Percentiles rank a stretch among this genome's conserved stretches.
Evolutionary conservation across 2,329 filamentous ascomycete genomes (phyloP).

Genomic region (Arthrobotrys conoides): DNA sequence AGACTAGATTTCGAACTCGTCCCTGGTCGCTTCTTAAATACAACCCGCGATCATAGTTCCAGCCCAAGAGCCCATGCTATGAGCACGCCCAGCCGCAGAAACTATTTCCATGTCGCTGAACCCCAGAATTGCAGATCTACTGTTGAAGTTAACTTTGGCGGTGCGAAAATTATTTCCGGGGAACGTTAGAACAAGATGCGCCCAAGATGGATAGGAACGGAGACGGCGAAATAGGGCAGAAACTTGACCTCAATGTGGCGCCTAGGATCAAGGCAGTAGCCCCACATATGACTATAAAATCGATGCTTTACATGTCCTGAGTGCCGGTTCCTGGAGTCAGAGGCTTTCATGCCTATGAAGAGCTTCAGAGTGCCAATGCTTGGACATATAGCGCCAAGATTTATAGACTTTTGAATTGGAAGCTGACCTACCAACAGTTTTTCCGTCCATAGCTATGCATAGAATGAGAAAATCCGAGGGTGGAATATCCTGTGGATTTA

Average conservation of each 20-base stretch:
- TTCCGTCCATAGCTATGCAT: constrained; percentile 50
- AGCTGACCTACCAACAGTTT: constrained; percentile 34
- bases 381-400: constrained; percentile 28
- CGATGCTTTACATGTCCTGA: not conserved
- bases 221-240: constrained; percentile 42
- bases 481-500: not conserved
- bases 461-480: constrained; percentile 20
- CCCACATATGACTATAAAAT: not conserved
- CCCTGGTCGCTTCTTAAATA: constrained; percentile 31
- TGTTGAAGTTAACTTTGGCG: not conserved
- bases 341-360: not conserved
- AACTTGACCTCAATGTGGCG: not conserved
- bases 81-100: constrained; percentile 50
- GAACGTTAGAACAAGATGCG: not conserved
- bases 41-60: constrained; percentile 14
- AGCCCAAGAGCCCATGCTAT: not conserved
- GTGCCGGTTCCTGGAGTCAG: not conserved
- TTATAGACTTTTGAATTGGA: constrained; percentile 4
- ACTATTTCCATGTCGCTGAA: constrained; percentile 42
- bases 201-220: not conserved
- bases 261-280: not conserved
- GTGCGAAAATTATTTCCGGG: constrained; percentile 29
- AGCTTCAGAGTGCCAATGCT: constrained; percentile 36
- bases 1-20: not conserved
- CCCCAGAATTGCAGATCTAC: constrained; percentile 17